phyloP scores from a whole-genome alignment of 169 alveolate species.

The Plasmodium coatneyi region DNA sequence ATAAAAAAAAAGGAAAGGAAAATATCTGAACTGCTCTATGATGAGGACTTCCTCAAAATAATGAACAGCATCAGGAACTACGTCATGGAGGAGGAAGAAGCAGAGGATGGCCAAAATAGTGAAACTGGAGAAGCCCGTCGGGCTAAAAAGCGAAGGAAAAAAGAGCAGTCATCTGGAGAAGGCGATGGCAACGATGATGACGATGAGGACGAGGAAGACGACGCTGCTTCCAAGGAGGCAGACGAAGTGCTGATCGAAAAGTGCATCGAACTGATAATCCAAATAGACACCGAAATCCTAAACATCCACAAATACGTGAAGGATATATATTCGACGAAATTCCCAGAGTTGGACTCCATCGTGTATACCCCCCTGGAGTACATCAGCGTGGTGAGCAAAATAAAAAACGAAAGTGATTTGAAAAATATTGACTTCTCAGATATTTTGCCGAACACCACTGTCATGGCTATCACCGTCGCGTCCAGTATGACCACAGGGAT shows the following conservation, averaged over 20 bases:
- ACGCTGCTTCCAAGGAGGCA: constrained; percentile 7
- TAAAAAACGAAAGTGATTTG: constrained; percentile 87
- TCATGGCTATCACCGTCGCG: constrained; percentile 92
- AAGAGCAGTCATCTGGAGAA: not conserved
- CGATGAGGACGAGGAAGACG: not conserved
- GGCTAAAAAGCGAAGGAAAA: constrained; percentile 5
- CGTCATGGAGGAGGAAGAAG: constrained; percentile 22
- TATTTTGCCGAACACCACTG: constrained; percentile 88
- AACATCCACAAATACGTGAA: constrained; percentile 87
- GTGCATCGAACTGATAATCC: constrained; percentile 83
- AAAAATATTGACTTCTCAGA: constrained; percentile 85
- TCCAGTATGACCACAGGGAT: constrained; percentile 88
- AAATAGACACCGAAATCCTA: constrained; percentile 86
- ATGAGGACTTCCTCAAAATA: constrained; percentile 24
- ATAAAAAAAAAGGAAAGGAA: constrained; percentile 74
- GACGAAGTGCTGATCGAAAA: constrained; percentile 84
- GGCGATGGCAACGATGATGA: not conserved
- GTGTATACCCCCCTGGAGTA: constrained; percentile 90
- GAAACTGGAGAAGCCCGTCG: constrained; percentile 1
- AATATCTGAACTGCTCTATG: constrained; percentile 57
- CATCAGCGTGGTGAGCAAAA: constrained; percentile 88
- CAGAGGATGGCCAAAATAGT: not conserved
- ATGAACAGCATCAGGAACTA: constrained; percentile 38
- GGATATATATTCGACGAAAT: constrained; percentile 87
- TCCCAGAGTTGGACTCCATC: constrained; percentile 90